These are phyloP conservation scores for Botryobasidium botryosum DNA, from an alignment of 768 basidiomycete genomes.

Conservation along the genomic window DNA sequence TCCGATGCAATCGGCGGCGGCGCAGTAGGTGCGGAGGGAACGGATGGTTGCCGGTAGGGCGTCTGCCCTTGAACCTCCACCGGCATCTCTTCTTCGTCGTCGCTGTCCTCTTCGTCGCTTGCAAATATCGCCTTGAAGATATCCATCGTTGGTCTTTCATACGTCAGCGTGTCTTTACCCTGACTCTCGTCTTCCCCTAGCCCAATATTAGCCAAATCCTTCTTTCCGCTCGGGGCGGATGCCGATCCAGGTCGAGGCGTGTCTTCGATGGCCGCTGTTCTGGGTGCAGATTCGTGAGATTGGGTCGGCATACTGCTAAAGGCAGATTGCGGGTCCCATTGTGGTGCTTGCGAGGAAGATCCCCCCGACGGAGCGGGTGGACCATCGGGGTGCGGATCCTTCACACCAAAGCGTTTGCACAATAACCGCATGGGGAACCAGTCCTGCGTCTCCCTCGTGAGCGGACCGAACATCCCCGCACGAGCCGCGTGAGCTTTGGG, in stretches of 20 bases:
- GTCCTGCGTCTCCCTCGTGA: conserved; percentile 55
- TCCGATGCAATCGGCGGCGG: background rate
- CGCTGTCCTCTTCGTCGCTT: conserved; percentile 78
- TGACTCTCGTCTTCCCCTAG: conserved; percentile 86
- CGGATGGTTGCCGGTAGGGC: conserved; percentile 22
- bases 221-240: background rate
- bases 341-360: background rate
- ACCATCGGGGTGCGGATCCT: conserved; percentile 56
- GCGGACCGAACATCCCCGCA: conserved; percentile 74
- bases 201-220: conserved; percentile 66
- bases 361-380: background rate
- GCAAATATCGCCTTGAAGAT: conserved; percentile 98
- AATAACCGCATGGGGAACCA: conserved; percentile 78
- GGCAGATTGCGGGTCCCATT: background rate
- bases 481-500: conserved; percentile 70
- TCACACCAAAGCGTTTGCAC: conserved; percentile 88
- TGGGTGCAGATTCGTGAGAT: no score
- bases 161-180: conserved; percentile 73
- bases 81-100: conserved; percentile 32
- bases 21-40: conserved; percentile 32
- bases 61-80: conserved; percentile 13
- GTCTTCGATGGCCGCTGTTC: no score
- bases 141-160: conserved; percentile 74
- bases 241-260: no score
- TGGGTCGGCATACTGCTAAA: background rate